Percentiles rank a stretch among this genome's conserved stretches.
Conservation (phyloP, 2,329 filamentous ascomycete genomes). For the Alternaria alternata region DNA sequence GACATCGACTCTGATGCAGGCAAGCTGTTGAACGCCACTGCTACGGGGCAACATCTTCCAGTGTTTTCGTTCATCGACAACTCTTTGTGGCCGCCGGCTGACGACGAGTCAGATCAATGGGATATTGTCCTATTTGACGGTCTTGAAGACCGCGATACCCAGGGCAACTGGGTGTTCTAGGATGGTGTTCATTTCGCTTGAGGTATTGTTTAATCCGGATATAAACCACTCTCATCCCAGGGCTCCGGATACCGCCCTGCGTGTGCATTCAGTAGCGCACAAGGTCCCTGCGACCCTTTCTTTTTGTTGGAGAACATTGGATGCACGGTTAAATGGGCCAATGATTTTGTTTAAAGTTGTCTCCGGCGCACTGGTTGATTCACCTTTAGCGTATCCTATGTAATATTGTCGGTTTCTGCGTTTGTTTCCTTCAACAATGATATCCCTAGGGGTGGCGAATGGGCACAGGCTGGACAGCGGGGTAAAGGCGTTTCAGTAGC, state of each 20-base stretch:
- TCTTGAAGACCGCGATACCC: slow-evolving; percentile 43
- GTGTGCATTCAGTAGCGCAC: slow-evolving; percentile 8
- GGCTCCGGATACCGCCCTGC: slow-evolving; percentile 3
- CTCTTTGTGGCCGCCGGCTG: slow-evolving; percentile 40
- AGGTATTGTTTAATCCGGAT: not conserved
- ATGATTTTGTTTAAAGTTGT: not conserved
- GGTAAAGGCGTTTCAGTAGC: slow-evolving; percentile 4
- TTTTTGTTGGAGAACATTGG: slow-evolving; percentile 1
- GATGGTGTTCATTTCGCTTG: not conserved
- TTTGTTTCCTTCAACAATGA: not conserved
- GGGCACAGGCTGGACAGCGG: slow-evolving; percentile 2
- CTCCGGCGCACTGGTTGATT: not conserved
- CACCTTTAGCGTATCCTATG: slow-evolving; percentile 2
- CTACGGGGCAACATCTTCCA: slow-evolving; percentile 36
- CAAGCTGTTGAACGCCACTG: slow-evolving; percentile 35
- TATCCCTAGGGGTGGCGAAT: not conserved
- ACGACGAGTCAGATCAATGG: slow-evolving; percentile 36
- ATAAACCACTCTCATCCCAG: not conserved
- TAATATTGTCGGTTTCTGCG: not conserved
- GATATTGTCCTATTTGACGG: slow-evolving; percentile 48
- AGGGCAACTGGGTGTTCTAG: slow-evolving; percentile 44
- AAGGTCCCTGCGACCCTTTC: not conserved
- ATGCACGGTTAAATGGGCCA: not conserved
- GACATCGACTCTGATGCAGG: slow-evolving; percentile 41
- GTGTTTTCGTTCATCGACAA: slow-evolving; percentile 48